A percentile compares a stretch with the other conserved stretches of the same genome.
phyloP scores from a whole-genome alignment of 2,329 filamentous ascomycete genomes.

The Penicillium sp. region DNA sequence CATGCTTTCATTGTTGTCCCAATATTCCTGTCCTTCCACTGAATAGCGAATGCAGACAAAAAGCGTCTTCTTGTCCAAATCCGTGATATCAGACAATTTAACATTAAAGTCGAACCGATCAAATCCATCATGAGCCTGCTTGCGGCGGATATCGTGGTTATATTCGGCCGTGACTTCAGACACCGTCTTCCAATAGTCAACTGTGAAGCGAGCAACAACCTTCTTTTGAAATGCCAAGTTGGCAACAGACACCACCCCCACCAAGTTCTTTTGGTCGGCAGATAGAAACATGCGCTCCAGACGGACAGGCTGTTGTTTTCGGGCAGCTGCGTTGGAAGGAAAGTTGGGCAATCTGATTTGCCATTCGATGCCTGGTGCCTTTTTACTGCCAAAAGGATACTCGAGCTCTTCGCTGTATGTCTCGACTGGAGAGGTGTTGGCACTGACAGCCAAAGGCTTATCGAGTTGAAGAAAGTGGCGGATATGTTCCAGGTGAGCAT shows the following conservation, averaged over 20 bases:
- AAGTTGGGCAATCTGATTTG: conserved; percentile 84
- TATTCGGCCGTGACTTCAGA: conserved; percentile 92
- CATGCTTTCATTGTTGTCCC: conserved; percentile 84
- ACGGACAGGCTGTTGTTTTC: conserved; percentile 62
- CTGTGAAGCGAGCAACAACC: conserved; percentile 88
- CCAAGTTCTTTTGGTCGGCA: conserved; percentile 76
- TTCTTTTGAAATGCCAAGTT: conserved; percentile 87
- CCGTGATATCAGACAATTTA: conserved; percentile 83
- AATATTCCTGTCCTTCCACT: conserved; percentile 79
- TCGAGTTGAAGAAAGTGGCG: conserved; percentile 94
- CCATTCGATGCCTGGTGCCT: conserved; percentile 67
- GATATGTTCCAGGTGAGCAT: conserved; percentile 92
- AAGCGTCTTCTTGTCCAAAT: conserved; percentile 87
- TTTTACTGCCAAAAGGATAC: conserved; percentile 69
- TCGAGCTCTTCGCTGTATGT: conserved; percentile 81
- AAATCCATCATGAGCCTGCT: conserved; percentile 60
- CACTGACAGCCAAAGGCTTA: conserved; percentile 90
- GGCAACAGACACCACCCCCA: conserved; percentile 78
- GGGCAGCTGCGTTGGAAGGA: conserved; percentile 57
- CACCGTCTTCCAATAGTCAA: conserved; percentile 98
- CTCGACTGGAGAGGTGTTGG: conserved; percentile 86
- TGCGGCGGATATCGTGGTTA: conserved; percentile 69
- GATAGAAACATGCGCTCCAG: conserved; percentile 86
- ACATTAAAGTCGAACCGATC: conserved; percentile 95
- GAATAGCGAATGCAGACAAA: conserved; percentile 87